Percentiles rank a stretch among this genome's conserved stretches.
These are phyloP conservation scores for Dothidotthia symphoricarpi DNA, from an alignment of 2,329 filamentous ascomycete species.

Conservation along the genomic window DNA sequence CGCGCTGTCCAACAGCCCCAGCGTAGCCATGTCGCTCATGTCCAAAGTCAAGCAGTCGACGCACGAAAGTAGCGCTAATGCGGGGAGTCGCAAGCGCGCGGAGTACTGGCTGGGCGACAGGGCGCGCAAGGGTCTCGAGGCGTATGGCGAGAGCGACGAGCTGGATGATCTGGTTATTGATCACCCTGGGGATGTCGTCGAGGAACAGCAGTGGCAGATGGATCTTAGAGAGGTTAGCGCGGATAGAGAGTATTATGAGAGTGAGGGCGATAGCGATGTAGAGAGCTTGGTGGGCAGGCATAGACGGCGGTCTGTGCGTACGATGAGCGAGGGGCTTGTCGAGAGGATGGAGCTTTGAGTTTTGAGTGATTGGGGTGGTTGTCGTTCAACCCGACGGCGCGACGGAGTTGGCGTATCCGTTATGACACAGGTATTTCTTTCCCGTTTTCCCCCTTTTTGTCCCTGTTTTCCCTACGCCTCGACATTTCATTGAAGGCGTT, in stretches of 20 bases:
- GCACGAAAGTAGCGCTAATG: slow-evolving; percentile 50
- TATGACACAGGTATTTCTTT: too few relatives aligned
- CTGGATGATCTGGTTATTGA: slow-evolving; percentile 43
- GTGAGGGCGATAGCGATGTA: slow-evolving; percentile 36
- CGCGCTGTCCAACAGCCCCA: slow-evolving; percentile 65
- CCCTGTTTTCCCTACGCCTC: too few relatives aligned
- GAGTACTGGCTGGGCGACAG: slow-evolving; percentile 82
- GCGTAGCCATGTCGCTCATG: slow-evolving; percentile 38
- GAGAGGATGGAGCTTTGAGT: slow-evolving; percentile 53
- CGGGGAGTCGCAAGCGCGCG: slow-evolving; percentile 73
- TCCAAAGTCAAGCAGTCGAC: slow-evolving; percentile 45
- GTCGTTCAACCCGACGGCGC: too few relatives aligned
- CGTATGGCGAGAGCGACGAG: slow-evolving; percentile 47
- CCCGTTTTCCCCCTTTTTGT: too few relatives aligned
- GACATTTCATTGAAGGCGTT: too few relatives aligned
- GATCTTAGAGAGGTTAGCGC: slow-evolving; percentile 32
- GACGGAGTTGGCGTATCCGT: too few relatives aligned
- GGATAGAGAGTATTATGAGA: slow-evolving; percentile 32
- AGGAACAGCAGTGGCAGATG: slow-evolving; percentile 42
- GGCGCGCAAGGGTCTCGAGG: slow-evolving; percentile 47
- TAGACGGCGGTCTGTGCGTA: slow-evolving; percentile 46
- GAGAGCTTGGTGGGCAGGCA: slow-evolving; percentile 29
- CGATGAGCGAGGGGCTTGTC: slow-evolving; percentile 55
- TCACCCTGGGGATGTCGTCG: slow-evolving; percentile 40
- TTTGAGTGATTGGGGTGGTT: too few relatives aligned